Base-by-base conservation (phyloP, 2,329 filamentous ascomycete genomes). In the Epicoccum nigrum region DNA sequence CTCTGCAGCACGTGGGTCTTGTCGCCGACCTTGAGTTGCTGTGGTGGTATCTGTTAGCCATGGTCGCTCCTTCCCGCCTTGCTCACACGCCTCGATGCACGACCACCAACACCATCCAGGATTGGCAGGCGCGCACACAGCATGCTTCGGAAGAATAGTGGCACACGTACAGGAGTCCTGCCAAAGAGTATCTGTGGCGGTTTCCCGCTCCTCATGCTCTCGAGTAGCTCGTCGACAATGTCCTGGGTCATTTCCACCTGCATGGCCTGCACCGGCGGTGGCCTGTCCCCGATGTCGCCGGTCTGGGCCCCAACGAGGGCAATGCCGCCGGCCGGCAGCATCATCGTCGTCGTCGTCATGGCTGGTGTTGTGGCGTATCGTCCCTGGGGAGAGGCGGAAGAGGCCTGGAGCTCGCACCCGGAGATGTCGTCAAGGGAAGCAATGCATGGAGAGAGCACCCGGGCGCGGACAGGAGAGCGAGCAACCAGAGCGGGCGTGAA, bases 11-110 rank as follows among this genome's bases (percentile, higher is more conserved):
- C 73, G 55, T 84, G 78, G 25, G 79, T 79, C 65, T 83, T 83
- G 67, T 79, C 79, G 58, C 81, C 83, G 62, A 81, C 81, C 61
- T 81, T 80, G 54, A 87, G 77, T 67, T 80, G 79, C 71, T 83
- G 61, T 62, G 55, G 57, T 59, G 38, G 52, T 47, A 46, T 32
- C 57, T 39, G 69, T 73, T 54, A 73, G 70, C 63, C 45, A 54
- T 59, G 52, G 56, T 65, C 43, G 56, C 54, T 54, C 55, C 34
- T 55, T 53, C 48, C 45, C 48, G 31, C n/a, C n/a, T n/a, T n/a
- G 55, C 43, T 23, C 23, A 39, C 23, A 54, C 31, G 16, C 43
- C 28, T 19, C 33, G 44, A 33, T 46, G 51, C 57, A 50, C 45
- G 51, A 43, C 49, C 45, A 35, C 23, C 57, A 50, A 49, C 53